Conservation (phyloP, 208 protist genomes). For the Trypanosoma scelopori region DNA sequence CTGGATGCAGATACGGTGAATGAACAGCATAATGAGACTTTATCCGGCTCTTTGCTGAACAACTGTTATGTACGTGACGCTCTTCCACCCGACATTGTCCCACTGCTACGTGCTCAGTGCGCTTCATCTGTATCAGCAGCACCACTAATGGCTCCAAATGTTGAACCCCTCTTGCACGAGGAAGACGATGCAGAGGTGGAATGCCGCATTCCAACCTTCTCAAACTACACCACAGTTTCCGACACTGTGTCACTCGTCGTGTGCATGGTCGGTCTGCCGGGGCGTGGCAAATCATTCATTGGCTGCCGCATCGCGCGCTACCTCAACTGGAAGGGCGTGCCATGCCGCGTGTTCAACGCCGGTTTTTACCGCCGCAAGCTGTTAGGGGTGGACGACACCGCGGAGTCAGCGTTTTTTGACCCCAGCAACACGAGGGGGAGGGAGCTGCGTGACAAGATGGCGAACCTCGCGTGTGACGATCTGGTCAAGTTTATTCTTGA, state of each 20-base stretch:
- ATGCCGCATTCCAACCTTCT: constrained; percentile 28
- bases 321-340: constrained; percentile 91
- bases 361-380: constrained; percentile 84
- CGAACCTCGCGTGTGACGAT: constrained; percentile 79
- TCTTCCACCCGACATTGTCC: constrained; percentile 20
- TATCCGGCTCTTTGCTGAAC: neutral
- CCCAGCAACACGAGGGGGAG: constrained; percentile 70
- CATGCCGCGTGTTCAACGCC: constrained; percentile 89
- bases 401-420: constrained; percentile 70
- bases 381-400: constrained; percentile 74
- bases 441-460: constrained; percentile 85
- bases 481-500: constrained; percentile 73
- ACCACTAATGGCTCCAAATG: neutral
- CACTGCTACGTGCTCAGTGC: neutral
- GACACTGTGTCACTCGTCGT: constrained; percentile 84
- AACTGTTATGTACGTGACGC: neutral
- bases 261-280: constrained; percentile 88
- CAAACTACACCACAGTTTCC: constrained; percentile 75
- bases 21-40: constrained; percentile 5
- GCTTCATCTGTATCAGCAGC: neutral
- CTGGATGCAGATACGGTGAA: neutral
- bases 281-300: constrained; percentile 90
- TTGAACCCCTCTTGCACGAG: neutral
- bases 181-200: constrained; percentile 9
- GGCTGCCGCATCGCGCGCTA: constrained; percentile 80